Base-by-base conservation (phyloP, 768 basidiomycete species). In the Clavaria fumosa region DNA sequence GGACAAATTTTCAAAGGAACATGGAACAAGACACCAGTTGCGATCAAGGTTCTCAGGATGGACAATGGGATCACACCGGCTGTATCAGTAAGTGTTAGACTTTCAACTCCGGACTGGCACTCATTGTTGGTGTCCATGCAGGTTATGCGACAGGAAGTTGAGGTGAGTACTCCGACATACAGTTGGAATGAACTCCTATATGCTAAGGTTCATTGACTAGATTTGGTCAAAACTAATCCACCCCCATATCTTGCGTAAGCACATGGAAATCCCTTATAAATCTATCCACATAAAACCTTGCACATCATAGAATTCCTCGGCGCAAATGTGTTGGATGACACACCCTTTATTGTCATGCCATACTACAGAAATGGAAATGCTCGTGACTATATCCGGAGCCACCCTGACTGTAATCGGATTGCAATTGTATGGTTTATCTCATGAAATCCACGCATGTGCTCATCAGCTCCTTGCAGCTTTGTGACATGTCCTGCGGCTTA, bases 301-400 rank as follows among this genome's bases (percentile, higher is more conserved):
- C 45, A 50, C 40, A n/a, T n/a, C n/a, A n/a, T n/a, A n/a, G n/a
- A n/a, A n/a, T 52, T 52, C 26, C 40, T 52, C 9, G 49, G 50
- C 11, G 50, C 50, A 17, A 53, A 53, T 33, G 43, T 51, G 12
- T 26, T 53, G 15, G 50, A 53, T 34, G 42, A 49, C 23, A 40
- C 36, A 27, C 52, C 52, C 7, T 53, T 53, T 31, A 50, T 53
- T 19, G 51, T 53, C 10, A 53, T 47, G 35, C 51, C 51, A 9
- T 41, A 44, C 22, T 30, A 49, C 12, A 33, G 31, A n/a, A 43
- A 47, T 24, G 51, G 51, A 21, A 47, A 51, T 18, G 45, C 42
- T 4, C 36, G 32, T 17, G 38, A 35, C 19, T 53, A 47, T 20
- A 34, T 49, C 10, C 7, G 41, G 10, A 34, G 38, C 4, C 21